These are phyloP conservation scores for Asterochloris erici DNA, from an alignment of 139 green algal genomes.

Conservation along the genomic window DNA sequence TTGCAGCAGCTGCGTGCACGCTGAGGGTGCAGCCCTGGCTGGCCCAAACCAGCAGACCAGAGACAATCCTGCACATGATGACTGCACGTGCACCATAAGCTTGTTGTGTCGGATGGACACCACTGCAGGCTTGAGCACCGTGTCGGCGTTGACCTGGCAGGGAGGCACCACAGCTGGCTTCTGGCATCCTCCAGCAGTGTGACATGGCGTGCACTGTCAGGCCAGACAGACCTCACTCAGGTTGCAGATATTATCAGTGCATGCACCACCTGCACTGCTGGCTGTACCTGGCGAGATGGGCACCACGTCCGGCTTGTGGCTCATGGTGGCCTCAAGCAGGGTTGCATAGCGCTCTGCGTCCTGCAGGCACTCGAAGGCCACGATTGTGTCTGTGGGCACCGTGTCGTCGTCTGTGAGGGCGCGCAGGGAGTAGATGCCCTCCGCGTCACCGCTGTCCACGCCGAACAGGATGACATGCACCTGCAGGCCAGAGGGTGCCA, in stretches of 20 bases:
- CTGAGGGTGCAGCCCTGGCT: no score
- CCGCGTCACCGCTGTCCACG: slow-evolving; percentile 60
- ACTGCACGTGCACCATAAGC: no score
- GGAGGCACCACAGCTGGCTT: no score
- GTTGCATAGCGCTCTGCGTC: slow-evolving; percentile 62
- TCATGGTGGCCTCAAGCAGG: slow-evolving; percentile 73
- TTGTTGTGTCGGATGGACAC: no score
- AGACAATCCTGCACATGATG: no score
- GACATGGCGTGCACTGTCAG: background rate
- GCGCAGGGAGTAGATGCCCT: slow-evolving; percentile 83
- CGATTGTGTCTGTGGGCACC: slow-evolving; percentile 77
- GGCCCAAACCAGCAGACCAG: no score
- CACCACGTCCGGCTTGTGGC: slow-evolving; percentile 67
- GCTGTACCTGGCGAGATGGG: slow-evolving; percentile 45
- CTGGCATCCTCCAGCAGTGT: no score
- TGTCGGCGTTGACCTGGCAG: no score
- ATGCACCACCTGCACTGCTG: no score
- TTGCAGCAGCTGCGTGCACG: background rate
- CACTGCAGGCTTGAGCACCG: no score
- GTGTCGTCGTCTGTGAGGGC: slow-evolving; percentile 41
- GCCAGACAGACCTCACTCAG: no score
- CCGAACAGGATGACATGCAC: slow-evolving; percentile 82
- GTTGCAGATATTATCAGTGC: no score
- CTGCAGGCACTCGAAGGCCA: slow-evolving; percentile 71
- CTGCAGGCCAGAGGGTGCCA: slow-evolving; percentile 12